Evolutionary conservation across 371 early-diverging fungal genomes (phyloP).

Genomic region (Rhizopus sp.): DNA sequence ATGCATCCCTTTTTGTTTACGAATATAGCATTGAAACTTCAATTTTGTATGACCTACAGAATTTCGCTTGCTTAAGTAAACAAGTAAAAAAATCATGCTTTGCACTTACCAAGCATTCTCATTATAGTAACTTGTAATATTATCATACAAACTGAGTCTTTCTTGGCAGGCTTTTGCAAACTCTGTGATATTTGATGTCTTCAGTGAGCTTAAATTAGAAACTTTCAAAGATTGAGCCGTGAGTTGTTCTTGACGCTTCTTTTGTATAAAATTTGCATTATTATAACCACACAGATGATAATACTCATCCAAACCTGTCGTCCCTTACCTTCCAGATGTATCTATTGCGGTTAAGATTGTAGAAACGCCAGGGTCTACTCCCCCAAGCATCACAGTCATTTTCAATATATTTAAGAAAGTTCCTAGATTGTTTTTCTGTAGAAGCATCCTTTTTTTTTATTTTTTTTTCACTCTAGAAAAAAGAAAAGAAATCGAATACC

Average conservation of each 20-base stretch:
- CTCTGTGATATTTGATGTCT: neutral
- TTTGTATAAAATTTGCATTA: constrained; percentile 1
- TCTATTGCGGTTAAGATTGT: neutral
- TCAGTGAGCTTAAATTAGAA: neutral
- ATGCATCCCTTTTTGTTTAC: too few relatives aligned
- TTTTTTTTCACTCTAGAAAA: neutral
- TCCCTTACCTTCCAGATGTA: neutral
- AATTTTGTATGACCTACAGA: too few relatives aligned
- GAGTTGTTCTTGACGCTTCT: neutral
- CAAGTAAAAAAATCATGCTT: neutral
- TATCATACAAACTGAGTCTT: neutral
- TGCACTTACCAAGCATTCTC: neutral
- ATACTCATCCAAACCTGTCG: neutral
- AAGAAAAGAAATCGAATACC: constrained; percentile 4
- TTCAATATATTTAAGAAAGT: neutral
- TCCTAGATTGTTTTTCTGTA: neutral
- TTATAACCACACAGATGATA: too few relatives aligned
- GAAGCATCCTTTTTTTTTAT: neutral
- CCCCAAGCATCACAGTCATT: neutral
- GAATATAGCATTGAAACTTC: too few relatives aligned
- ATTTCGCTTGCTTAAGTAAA: neutral
- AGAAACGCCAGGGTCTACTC: constrained; percentile 1
- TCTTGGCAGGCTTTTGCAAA: constrained; percentile 1
- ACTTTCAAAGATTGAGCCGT: neutral
- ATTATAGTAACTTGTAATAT: neutral